Percentiles rank a stretch among this genome's conserved stretches.
Evolutionary conservation across 768 basidiomycete genomes (phyloP).

Genomic region (Trametes villosa): DNA sequence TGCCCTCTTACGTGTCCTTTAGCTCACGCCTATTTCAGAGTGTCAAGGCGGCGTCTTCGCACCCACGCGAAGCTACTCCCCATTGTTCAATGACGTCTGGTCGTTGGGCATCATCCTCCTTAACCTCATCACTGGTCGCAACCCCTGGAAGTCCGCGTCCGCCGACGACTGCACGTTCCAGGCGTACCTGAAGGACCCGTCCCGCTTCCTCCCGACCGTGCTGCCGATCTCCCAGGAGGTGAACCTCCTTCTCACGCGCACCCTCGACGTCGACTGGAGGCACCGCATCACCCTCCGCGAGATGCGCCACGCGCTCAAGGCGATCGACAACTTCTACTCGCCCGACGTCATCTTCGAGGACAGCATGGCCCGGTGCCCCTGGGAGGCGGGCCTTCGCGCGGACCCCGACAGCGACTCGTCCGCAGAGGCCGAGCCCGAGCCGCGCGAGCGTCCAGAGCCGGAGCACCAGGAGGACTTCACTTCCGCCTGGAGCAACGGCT

Average conservation of each 20-base stretch:
- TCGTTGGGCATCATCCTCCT: constrained; percentile 94
- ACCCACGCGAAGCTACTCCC: constrained; percentile 73
- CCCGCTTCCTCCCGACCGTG: constrained; percentile 73
- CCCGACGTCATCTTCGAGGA: constrained; percentile 80
- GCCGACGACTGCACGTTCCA: constrained; percentile 86
- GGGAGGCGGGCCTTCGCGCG: constrained; percentile 72
- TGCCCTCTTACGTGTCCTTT: constrained; percentile 15
- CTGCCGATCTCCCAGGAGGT: constrained; percentile 44
- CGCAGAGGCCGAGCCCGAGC: constrained; percentile 50
- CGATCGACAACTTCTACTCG: constrained; percentile 68
- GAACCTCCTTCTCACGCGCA: constrained; percentile 37
- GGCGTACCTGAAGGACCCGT: constrained; percentile 78
- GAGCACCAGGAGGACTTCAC: constrained; percentile 28
- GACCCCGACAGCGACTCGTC: constrained; percentile 55
- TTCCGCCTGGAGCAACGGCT: constrained; percentile 31
- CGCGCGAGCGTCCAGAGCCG: constrained; percentile 40
- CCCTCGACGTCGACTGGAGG: constrained; percentile 41
- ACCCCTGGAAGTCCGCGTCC: constrained; percentile 94
- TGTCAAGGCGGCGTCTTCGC: constrained; percentile 81
- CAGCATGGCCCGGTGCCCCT: constrained; percentile 76
- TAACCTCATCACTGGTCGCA: constrained; percentile 92
- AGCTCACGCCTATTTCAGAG: constrained; percentile 53
- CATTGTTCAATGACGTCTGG: constrained; percentile 93
- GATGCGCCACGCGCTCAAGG: constrained; percentile 59
- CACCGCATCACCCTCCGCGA: constrained; percentile 43